Base-by-base conservation (phyloP, 2,329 filamentous ascomycete genomes). In the Fusarium odoratissimum region DNA sequence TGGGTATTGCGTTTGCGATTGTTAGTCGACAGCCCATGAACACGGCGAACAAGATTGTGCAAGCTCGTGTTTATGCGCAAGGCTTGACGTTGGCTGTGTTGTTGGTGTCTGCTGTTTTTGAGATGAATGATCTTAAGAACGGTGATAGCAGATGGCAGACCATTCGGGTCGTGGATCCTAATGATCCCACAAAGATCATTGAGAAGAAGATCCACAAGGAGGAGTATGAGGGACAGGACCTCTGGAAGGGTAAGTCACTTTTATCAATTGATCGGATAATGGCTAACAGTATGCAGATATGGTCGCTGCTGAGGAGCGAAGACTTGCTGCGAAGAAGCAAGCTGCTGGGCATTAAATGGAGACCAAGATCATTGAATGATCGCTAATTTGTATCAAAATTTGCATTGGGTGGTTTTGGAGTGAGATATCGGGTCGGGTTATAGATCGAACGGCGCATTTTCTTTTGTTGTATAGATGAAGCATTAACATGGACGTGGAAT, bases 1-100 rank as follows among this genome's bases (percentile, higher is more conserved):
- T 98, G 91, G 90, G 87, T 64, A 82, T 91, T 38, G 91, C 93
- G 8, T 89, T 96, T 74, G 90, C 86, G 59, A 81, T 97, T 31
- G 94, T 98, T 67, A 90, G 92, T 79, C 89, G 94, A 73, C 93
- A 94, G 81, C 91, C 89, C 70, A 86, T 97, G 51, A 90, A 88
- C 56, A 91, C 90, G 1, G 85, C 89, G 64, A 95, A 98, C 86
- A 97, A 97, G 87, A 84, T 98, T 25, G 95, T 98, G 21, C 95
- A 98, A 87, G 95, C 95, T 31, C 92, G 95, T 89, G 92, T 98
- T 72, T 97, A 97, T 83, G 95, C 95, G 3, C 95, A 98, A 85
- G 94, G 93, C 12, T 85, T 97, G 77, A 97, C 95, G 8, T 85
- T 98, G 51, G 93, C 92, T 69, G 94, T 97, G 48, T 85, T 98